A percentile compares a stretch with the other conserved stretches of the same genome.
These are phyloP conservation scores for Lentinula sp. DNA, from an alignment of 768 basidiomycete species.

Conservation along the genomic window DNA sequence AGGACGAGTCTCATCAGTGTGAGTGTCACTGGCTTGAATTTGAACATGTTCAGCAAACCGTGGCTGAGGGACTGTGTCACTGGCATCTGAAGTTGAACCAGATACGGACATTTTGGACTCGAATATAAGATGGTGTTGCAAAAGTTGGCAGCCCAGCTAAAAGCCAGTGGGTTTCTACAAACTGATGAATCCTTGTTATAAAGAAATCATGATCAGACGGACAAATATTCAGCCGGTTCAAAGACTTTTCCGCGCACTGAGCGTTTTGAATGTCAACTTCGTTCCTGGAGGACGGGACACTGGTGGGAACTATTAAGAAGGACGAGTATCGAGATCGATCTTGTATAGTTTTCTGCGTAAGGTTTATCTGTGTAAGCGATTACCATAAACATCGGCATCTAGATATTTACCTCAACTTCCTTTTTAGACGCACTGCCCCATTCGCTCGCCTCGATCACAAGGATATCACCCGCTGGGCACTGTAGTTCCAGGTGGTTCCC, in stretches of 20 bases:
- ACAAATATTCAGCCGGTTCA: neutral
- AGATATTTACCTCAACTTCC: neutral
- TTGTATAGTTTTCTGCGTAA: neutral
- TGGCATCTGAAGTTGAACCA: slow-evolving; percentile 13
- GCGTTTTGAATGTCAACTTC: slow-evolving; percentile 2
- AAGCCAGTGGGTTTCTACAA: neutral
- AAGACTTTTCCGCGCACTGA: neutral
- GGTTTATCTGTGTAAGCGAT: neutral
- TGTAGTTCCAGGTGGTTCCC: too few species aligned
- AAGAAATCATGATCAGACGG: neutral
- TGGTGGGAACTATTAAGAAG: neutral
- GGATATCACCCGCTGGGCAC: neutral
- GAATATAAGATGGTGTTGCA: neutral
- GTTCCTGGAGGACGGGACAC: slow-evolving; percentile 1
- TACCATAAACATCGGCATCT: slow-evolving; percentile 1
- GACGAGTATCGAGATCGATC: neutral
- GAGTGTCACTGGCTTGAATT: neutral
- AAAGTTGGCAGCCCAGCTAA: neutral
- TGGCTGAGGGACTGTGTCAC: slow-evolving; percentile 22
- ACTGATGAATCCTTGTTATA: neutral
- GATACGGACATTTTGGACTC: neutral
- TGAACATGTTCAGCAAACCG: slow-evolving; percentile 4
- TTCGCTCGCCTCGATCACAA: neutral
- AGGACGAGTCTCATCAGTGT: neutral
- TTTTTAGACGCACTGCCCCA: neutral